phyloP scores from a whole-genome alignment of 2,329 filamentous ascomycete genomes.

The Fusarium stilboides region DNA sequence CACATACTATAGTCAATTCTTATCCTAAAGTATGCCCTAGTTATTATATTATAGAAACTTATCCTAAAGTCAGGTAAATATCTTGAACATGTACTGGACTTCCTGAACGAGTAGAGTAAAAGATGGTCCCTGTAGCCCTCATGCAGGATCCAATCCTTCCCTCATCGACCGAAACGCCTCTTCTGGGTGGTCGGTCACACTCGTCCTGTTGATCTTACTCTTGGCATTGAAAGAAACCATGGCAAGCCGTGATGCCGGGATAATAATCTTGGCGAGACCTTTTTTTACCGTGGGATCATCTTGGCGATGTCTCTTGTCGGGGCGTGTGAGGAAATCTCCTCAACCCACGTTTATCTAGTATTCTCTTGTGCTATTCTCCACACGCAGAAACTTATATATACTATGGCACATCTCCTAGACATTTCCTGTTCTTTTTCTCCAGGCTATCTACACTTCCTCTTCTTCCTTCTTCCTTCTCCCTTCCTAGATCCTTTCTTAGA shows the following conservation, averaged over 20 bases:
- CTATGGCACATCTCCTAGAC: constrained; percentile 10
- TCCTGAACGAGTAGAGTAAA: background rate
- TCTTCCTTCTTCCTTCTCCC: background rate
- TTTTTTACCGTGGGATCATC: constrained; percentile 17
- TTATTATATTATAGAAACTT: too few relatives aligned
- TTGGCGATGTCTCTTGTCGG: constrained; percentile 28
- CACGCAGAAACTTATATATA: constrained; percentile 29
- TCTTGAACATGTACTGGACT: too few relatives aligned
- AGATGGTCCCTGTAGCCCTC: background rate
- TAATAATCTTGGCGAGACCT: background rate
- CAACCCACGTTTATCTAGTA: constrained; percentile 2
- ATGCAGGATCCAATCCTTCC: constrained; percentile 9
- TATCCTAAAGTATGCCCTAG: too few relatives aligned
- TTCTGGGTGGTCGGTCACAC: constrained; percentile 8
- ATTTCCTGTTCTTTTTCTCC: constrained; percentile 2
- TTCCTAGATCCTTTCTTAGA: background rate
- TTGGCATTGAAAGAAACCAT: constrained; percentile 39
- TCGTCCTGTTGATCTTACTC: constrained; percentile 36
- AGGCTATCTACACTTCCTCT: constrained; percentile 20
- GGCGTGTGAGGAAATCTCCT: constrained; percentile 23
- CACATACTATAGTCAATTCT: too few relatives aligned
- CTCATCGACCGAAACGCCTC: constrained; percentile 14
- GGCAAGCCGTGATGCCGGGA: constrained; percentile 16
- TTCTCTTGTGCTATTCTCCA: constrained; percentile 12
- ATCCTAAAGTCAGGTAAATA: too few relatives aligned